phyloP scores from a whole-genome alignment of 805 yeast species.

The Lipomyces orientalis region DNA sequence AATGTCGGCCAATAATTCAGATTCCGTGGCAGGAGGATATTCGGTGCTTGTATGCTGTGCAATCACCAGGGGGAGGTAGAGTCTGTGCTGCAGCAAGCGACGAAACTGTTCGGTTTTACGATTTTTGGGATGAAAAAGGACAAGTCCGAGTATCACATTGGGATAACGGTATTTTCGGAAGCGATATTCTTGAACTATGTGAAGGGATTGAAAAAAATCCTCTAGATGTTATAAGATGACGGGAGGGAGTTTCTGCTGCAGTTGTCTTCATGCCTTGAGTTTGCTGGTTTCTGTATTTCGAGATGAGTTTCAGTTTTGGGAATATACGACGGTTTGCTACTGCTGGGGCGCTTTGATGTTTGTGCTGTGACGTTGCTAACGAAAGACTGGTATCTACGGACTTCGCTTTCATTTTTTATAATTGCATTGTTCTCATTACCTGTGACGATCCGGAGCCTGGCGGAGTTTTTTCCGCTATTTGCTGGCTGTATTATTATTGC shows the following conservation, averaged over 20 bases:
- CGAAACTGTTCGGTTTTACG: conserved; percentile 74
- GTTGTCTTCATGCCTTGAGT: conserved; percentile 4
- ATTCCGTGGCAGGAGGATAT: conserved; percentile 45
- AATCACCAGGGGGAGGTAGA: conserved; percentile 66
- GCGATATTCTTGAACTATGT: conserved; percentile 40
- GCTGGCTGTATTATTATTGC: not conserved
- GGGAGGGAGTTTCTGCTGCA: not conserved
- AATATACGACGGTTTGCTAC: not conserved
- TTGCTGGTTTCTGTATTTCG: not conserved
- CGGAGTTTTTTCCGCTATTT: conserved; percentile 2
- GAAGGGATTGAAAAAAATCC: conserved; percentile 40
- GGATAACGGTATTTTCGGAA: conserved; percentile 39
- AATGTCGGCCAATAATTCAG: conserved; percentile 47
- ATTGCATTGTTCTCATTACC: not conserved
- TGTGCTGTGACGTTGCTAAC: conserved; percentile 3
- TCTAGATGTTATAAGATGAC: conserved; percentile 24
- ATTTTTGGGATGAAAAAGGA: conserved; percentile 60
- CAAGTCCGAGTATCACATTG: conserved; percentile 29
- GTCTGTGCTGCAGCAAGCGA: conserved; percentile 81
- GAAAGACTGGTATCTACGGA: not conserved
- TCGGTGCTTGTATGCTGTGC: conserved; percentile 68
- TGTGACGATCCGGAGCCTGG: not conserved
- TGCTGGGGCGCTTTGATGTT: not conserved
- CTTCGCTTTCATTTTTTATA: not conserved
- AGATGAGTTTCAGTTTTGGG: not conserved